These are phyloP conservation scores for Starmerella roubikii DNA, from an alignment of 805 yeast species.

Conservation along the genomic window DNA sequence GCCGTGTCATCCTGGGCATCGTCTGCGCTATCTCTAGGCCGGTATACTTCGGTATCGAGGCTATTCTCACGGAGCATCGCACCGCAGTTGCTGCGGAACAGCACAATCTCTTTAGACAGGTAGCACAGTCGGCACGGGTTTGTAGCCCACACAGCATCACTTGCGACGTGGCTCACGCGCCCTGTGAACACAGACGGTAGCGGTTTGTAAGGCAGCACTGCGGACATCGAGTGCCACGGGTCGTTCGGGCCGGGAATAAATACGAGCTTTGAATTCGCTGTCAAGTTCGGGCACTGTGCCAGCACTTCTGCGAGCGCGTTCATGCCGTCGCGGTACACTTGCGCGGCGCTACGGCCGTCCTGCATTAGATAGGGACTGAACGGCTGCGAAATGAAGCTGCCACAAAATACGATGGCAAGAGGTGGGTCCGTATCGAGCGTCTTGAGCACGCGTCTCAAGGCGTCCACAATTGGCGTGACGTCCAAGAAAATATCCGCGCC, in stretches of 20 bases:
- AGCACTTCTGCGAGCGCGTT: conserved; percentile 59
- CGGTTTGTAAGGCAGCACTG: conserved; percentile 56
- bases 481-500: conserved; percentile 69
- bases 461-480: conserved; percentile 43
- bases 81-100: conserved; percentile 61
- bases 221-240: conserved; percentile 77
- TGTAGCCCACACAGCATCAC: conserved; percentile 45
- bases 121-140: conserved; percentile 74
- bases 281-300: conserved; percentile 42
- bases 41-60: conserved; percentile 23
- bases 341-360: conserved; percentile 34
- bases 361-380: conserved; percentile 31
- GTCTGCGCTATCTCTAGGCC: neutral
- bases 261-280: conserved; percentile 42
- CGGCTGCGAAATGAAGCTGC: conserved; percentile 63
- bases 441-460: conserved; percentile 47
- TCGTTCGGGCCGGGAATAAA: conserved; percentile 85
- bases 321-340: conserved; percentile 43
- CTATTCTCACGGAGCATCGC: conserved; percentile 59
- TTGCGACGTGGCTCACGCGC: conserved; percentile 45
- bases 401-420: conserved; percentile 59
- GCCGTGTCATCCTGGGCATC: neutral
- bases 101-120: conserved; percentile 67
- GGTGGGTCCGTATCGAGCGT: conserved; percentile 47
- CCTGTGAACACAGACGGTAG: conserved; percentile 62